These are phyloP conservation scores for Fusarium odoratissimum DNA, from an alignment of 2,329 filamentous ascomycete species.

Conservation along the genomic window DNA sequence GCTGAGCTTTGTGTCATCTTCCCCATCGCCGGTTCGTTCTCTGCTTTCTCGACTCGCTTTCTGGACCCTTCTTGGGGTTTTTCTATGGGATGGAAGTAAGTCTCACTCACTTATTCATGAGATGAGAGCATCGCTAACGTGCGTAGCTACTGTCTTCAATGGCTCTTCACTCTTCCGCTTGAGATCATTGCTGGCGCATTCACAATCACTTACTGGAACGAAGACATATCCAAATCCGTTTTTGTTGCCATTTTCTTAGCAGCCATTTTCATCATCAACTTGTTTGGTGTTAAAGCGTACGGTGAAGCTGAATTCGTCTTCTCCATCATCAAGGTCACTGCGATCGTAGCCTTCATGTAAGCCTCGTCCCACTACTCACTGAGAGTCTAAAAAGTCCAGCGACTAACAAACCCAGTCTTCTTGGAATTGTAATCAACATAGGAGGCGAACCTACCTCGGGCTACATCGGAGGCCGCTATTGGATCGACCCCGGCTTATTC, in stretches of 20 bases:
- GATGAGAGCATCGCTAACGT: not conserved
- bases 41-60: conserved; percentile 93
- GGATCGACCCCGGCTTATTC: conserved; percentile 83
- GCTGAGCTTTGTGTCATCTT: conserved; percentile 93
- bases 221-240: conserved; percentile 71
- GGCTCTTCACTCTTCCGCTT: conserved; percentile 84
- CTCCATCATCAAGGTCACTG: conserved; percentile 85
- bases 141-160: conserved; percentile 82
- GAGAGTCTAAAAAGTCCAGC: fast-evolving
- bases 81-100: conserved; percentile 93
- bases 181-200: conserved; percentile 90
- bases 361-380: conserved; percentile 49
- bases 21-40: conserved; percentile 91
- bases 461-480: conserved; percentile 84
- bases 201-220: conserved; percentile 84
- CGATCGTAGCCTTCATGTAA: conserved; percentile 89
- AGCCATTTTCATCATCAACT: conserved; percentile 81
- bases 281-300: conserved; percentile 91
- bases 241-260: conserved; percentile 87
- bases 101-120: conserved; percentile 27
- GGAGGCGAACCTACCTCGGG: conserved; percentile 77
- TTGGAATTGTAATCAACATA: conserved; percentile 86
- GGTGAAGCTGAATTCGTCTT: conserved; percentile 92
- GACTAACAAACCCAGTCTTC: conserved; percentile 63
- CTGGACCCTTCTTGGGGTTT: conserved; percentile 95